Evolutionary conservation across 257 asterid species (phyloP), one percentile per base, ranked within the genome.

Genomic region (Petunia secreta): DNA sequence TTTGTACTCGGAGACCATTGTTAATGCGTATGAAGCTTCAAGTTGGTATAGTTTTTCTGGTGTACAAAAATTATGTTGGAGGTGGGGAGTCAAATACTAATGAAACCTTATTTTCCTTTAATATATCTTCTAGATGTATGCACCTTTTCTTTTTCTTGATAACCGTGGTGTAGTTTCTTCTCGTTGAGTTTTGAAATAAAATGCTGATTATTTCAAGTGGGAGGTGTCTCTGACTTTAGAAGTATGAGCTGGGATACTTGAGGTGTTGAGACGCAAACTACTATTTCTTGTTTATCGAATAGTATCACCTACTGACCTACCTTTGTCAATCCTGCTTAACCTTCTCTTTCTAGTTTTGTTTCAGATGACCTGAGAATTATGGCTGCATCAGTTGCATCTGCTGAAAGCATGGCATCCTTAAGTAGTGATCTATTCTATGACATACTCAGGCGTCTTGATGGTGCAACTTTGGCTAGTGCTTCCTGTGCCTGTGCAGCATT

Each of bases 371-470:
- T 59, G 67, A 85, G 16, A 80, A 80, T 65, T 75, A 13, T 48
- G 71, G 80, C 59, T 46, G 87, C 89, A 91, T 88, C 93, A 38
- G 80, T 86, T 63, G 81, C 84, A n/a, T 80, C 90, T 9, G 87
- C 78, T 57, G 92, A 86, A 85, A 87, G 80, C 81, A 85, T 87
- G 90, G 80, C 92, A 39, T 84, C 94, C 2, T 78, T 94, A 79
- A 88, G 89, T 88, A 92, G 91, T 36, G 98, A 94, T 85, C 83
- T 91, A 16, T 92, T 85, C 87, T 94, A 94, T 4, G 97, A 94
- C 82, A 94, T 94, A 77, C 92, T 94, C 41, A 88, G 88, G 82
- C 98, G 97, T 79, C 97, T 94, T 16, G 98, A 94, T 78, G 98
- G 98, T 64, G 93, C 96, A 34, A 91, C 95, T 63, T 87, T 94